These are phyloP conservation scores for Anacardium occidentale DNA, from an alignment of 345 rosid genomes.

Conservation along the genomic window DNA sequence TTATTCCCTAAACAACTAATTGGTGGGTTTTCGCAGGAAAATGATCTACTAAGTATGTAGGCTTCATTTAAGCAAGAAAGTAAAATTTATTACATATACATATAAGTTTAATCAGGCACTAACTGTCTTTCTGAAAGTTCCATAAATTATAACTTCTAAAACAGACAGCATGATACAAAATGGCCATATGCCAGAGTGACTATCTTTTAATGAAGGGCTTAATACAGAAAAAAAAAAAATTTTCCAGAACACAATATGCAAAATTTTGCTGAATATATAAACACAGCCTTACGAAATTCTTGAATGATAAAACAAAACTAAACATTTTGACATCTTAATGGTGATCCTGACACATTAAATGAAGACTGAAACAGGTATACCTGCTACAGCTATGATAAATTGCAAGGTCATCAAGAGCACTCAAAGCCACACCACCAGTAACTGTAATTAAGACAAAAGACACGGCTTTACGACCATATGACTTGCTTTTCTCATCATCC, in stretches of 20 bases:
- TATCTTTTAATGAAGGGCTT: background rate
- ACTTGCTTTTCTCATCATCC: constrained; percentile 49
- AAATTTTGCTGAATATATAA: background rate
- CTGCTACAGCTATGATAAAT: constrained; percentile 82
- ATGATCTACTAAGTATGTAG: background rate
- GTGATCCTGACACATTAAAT: background rate
- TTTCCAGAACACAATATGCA: background rate
- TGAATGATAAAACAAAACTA: background rate
- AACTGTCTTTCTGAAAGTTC: background rate
- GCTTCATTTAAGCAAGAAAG: background rate
- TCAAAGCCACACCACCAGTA: constrained; percentile 92
- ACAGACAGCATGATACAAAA: background rate
- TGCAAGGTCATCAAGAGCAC: constrained; percentile 84
- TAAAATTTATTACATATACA: background rate
- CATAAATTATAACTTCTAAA: background rate
- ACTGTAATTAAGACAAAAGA: constrained; percentile 80
- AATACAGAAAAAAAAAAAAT: no score
- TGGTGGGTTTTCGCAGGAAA: background rate
- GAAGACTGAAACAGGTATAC: constrained; percentile 29
- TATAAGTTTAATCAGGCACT: background rate
- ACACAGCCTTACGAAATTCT: background rate
- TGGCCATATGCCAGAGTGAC: background rate
- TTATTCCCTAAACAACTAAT: background rate
- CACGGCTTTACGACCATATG: constrained; percentile 63
- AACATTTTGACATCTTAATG: background rate